Conservation (phyloP, 805 yeast genomes). For the Limtongozyma cylindracea region DNA sequence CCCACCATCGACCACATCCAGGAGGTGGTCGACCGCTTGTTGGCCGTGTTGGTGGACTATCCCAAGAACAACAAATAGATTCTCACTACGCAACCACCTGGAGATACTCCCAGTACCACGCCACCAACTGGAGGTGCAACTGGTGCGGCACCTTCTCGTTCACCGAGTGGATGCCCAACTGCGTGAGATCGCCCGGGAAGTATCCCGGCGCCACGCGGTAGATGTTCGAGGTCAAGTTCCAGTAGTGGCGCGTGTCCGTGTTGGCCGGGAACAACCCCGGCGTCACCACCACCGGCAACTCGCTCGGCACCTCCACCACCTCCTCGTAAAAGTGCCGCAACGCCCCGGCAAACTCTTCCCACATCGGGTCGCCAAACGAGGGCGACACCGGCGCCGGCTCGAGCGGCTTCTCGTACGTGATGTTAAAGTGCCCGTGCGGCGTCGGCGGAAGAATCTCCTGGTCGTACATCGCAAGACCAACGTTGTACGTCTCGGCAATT, state of each 20-base stretch:
- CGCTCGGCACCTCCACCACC: conserved; percentile 8
- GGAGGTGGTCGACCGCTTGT: too few species aligned
- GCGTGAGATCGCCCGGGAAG: conserved; percentile 2
- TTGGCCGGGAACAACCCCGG: conserved; percentile 18
- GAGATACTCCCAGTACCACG: conserved; percentile 11
- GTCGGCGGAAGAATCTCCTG: conserved; percentile 5
- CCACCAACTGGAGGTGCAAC: conserved; percentile 9
- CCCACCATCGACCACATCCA: too few species aligned
- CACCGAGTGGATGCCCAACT: conserved; percentile 9
- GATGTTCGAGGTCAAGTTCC: conserved; percentile 26
- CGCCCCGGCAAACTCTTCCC: conserved; percentile 33
- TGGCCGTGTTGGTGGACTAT: too few species aligned
- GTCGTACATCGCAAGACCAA: conserved; percentile 11
- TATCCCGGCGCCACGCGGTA: conserved; percentile 17
- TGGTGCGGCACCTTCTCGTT: conserved; percentile 9
- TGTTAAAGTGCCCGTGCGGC: conserved; percentile 6
- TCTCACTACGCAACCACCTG: too few species aligned
- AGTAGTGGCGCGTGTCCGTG: conserved; percentile 36
- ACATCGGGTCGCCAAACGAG: conserved; percentile 13
- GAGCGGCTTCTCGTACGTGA: conserved; percentile 6
- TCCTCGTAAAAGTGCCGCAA: conserved; percentile 38
- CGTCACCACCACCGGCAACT: conserved; percentile 1
- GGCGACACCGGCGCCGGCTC: conserved; percentile 23
- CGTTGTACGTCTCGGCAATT: conserved; percentile 10
- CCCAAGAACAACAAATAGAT: too few species aligned